phyloP scores from a whole-genome alignment of 2,329 filamentous ascomycete species.

The Ceratocystis albifundus region DNA sequence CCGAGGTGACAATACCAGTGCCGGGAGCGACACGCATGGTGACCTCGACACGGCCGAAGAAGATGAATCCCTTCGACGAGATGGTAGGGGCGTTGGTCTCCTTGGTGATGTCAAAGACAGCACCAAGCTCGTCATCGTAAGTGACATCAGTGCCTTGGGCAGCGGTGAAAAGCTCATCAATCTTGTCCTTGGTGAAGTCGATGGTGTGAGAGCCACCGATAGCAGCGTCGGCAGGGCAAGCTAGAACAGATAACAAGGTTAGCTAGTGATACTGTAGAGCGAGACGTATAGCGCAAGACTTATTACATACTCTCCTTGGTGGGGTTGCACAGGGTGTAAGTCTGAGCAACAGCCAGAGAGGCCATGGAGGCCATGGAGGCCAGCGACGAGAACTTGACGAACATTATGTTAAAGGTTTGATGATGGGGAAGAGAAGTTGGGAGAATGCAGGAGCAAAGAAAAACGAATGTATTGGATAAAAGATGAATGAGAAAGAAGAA shows the following conservation, averaged over 20 bases:
- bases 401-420: conserved; percentile 23
- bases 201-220: conserved; percentile 52
- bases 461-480: conserved; percentile 3
- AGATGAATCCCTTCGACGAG: conserved; percentile 74
- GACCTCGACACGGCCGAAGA: conserved; percentile 83
- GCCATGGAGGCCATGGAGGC: conserved; percentile 39
- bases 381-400: conserved; percentile 36
- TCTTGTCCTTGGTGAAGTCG: conserved; percentile 62
- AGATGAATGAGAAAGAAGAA: not conserved
- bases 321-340: conserved; percentile 45
- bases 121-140: conserved; percentile 39
- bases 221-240: conserved; percentile 64
- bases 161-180: conserved; percentile 44
- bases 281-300: not conserved
- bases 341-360: conserved; percentile 44
- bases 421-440: not conserved
- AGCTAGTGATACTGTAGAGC: not conserved
- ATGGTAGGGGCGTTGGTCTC: conserved; percentile 60
- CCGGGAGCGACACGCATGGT: conserved; percentile 69
- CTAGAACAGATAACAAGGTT: conserved; percentile 28
- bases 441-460: conserved; percentile 9
- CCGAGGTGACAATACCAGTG: conserved; percentile 75
- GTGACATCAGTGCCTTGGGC: conserved; percentile 38
- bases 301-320: conserved; percentile 37
- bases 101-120: conserved; percentile 55